Conservation (phyloP, 1,284 basidiomycete genomes). For the Cryptococcus sp. region DNA sequence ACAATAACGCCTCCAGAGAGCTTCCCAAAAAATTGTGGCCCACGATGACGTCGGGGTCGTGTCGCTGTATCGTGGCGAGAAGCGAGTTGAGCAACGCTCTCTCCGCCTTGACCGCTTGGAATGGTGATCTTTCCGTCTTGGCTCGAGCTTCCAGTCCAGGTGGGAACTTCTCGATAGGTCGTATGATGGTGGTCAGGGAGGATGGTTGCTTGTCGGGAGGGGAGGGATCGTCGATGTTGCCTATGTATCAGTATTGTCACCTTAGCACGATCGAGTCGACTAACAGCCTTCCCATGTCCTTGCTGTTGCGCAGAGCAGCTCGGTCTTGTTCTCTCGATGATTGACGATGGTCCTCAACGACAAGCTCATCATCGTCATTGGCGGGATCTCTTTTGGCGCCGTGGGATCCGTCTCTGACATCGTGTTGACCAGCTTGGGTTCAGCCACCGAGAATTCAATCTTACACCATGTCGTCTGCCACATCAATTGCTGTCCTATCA, state of each 20-base stretch:
- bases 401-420: slow-evolving; percentile 65
- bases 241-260: slow-evolving; percentile 46
- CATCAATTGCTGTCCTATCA: slow-evolving; percentile 1
- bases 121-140: slow-evolving; percentile 60
- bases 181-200: slow-evolving; percentile 79
- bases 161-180: slow-evolving; percentile 84
- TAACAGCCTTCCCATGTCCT: slow-evolving; percentile 83
- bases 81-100: slow-evolving; percentile 78
- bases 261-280: slow-evolving; percentile 31
- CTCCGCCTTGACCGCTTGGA: slow-evolving; percentile 75
- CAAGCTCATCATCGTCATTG: slow-evolving; percentile 85
- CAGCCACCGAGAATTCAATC: slow-evolving; percentile 75
- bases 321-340: slow-evolving; percentile 86
- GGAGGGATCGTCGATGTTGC: slow-evolving; percentile 79
- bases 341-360: slow-evolving; percentile 89
- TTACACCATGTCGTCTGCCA: slow-evolving; percentile 87
- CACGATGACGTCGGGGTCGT: slow-evolving; percentile 91
- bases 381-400: slow-evolving; percentile 77
- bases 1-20: slow-evolving; percentile 82
- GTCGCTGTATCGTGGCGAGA: slow-evolving; percentile 73
- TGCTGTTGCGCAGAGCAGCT: slow-evolving; percentile 79
- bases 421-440: slow-evolving; percentile 84
- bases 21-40: slow-evolving; percentile 94
- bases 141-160: slow-evolving; percentile 70
- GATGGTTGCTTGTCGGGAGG: slow-evolving; percentile 81